Percentiles rank a stretch among this genome's conserved stretches.
phyloP scores from a whole-genome alignment of 2,329 filamentous ascomycete genomes.

The Gremmenia infestans region DNA sequence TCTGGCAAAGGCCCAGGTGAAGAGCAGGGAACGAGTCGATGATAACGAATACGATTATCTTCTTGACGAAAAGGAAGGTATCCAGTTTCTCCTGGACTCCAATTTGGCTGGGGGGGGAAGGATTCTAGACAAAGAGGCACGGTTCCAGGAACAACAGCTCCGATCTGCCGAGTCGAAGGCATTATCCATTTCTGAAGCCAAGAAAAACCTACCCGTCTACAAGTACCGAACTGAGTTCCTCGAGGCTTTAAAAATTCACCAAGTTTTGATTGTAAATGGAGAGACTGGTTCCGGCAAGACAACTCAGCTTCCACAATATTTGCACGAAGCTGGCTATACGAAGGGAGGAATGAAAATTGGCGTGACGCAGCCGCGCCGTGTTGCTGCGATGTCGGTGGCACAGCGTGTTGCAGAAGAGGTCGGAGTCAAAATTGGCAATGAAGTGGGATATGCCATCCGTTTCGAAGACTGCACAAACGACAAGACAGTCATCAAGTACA shows the following conservation, averaged over 20 bases:
- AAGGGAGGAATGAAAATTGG: constrained; percentile 77
- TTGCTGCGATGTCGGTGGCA: constrained; percentile 97
- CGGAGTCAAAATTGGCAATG: constrained; percentile 82
- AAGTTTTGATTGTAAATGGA: constrained; percentile 93
- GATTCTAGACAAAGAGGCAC: constrained; percentile 71
- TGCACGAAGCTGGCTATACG: constrained; percentile 92
- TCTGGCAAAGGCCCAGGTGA: constrained; percentile 84
- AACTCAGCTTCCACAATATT: constrained; percentile 92
- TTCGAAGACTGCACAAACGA: constrained; percentile 98
- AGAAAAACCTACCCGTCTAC: constrained; percentile 87
- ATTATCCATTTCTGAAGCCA: constrained; percentile 81
- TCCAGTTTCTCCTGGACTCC: constrained; percentile 76
- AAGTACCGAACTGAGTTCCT: constrained; percentile 81
- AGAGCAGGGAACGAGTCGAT: constrained; percentile 66
- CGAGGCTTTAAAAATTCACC: constrained; percentile 71
- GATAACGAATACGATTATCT: constrained; percentile 89
- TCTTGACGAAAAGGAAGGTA: constrained; percentile 82
- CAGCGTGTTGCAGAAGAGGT: constrained; percentile 98
- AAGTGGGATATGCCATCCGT: constrained; percentile 93
- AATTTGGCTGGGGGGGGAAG: constrained; percentile 67
- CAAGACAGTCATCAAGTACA: constrained; percentile 95
- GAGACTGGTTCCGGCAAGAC: constrained; percentile 98
- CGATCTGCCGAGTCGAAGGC: constrained; percentile 86
- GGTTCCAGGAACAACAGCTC: constrained; percentile 72
- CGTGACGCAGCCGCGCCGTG: constrained; percentile 92